Conservation (phyloP, 208 protist species). For the Wallacemonas rigidus region DNA sequence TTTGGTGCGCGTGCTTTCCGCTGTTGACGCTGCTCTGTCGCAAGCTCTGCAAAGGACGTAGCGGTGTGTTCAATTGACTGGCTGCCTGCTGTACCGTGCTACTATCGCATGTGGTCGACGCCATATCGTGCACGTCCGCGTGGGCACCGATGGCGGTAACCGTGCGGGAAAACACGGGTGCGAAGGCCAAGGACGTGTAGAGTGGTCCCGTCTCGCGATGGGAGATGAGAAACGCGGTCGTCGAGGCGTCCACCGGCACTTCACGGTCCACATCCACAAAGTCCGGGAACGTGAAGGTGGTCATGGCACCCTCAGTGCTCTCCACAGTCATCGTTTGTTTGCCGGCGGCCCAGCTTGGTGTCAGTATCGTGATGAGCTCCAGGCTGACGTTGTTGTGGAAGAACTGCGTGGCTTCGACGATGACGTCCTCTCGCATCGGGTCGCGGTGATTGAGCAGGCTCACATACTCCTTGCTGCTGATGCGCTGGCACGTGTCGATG, state of each 20-base stretch:
- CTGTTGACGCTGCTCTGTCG: constrained; percentile 12
- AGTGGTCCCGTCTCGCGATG: constrained; percentile 67
- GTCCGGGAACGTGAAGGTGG: constrained; percentile 37
- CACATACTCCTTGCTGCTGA: constrained; percentile 78
- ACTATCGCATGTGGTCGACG: constrained; percentile 41
- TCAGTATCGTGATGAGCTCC: constrained; percentile 64
- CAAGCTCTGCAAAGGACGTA: constrained; percentile 14
- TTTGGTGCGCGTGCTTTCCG: not conserved
- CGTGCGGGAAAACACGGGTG: constrained; percentile 60
- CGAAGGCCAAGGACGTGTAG: constrained; percentile 78
- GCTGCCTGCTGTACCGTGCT: constrained; percentile 17
- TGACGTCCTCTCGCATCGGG: constrained; percentile 42
- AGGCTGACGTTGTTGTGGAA: constrained; percentile 56
- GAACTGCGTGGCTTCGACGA: constrained; percentile 57
- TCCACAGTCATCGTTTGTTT: constrained; percentile 67
- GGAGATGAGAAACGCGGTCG: constrained; percentile 65
- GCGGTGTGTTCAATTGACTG: constrained; percentile 12
- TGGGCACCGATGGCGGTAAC: constrained; percentile 35
- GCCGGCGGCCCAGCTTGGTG: constrained; percentile 60
- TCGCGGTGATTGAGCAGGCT: constrained; percentile 65
- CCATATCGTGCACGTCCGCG: constrained; percentile 49
- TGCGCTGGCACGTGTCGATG: constrained; percentile 55
- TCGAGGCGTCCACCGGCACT: constrained; percentile 61
- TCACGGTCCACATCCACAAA: constrained; percentile 77
- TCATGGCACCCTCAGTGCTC: constrained; percentile 19